phyloP scores from a whole-genome alignment of 345 rosid genomes.

The Heritiera fomes region DNA sequence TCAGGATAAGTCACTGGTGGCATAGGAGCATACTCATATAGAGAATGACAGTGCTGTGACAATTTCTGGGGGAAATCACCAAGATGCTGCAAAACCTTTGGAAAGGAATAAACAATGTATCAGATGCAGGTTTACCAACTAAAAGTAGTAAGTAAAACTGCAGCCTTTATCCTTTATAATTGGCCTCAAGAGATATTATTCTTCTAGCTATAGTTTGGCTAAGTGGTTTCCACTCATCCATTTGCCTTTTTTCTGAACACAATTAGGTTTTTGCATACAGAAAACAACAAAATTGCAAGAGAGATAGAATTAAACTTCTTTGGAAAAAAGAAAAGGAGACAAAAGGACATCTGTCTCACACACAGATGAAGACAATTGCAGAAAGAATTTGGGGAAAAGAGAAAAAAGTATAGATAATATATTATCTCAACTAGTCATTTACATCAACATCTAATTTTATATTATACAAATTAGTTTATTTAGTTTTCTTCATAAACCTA shows the following conservation, averaged over 20 bases:
- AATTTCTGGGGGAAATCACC: conserved; percentile 97
- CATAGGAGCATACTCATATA: conserved; percentile 98
- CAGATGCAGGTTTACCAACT: conserved; percentile 16
- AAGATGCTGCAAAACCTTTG: conserved; percentile 98
- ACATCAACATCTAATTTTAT: conserved; percentile 3
- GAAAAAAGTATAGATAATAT: background rate
- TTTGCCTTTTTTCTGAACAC: background rate
- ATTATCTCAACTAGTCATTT: background rate
- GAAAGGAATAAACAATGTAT: conserved; percentile 22
- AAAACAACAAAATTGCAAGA: background rate
- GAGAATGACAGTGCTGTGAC: conserved; percentile 93
- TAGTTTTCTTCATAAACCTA: background rate
- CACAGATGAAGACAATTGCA: background rate
- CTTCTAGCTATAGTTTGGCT: background rate
- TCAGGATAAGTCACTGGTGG: conserved; percentile 99
- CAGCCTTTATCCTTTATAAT: background rate
- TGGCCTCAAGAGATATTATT: background rate
- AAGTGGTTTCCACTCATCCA: background rate
- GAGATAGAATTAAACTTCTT: background rate
- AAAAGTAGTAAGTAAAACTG: background rate
- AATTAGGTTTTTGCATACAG: background rate
- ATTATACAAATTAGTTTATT: background rate
- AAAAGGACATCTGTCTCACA: background rate
- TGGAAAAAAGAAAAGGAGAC: background rate
- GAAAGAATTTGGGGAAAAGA: conserved; percentile 4